Evolutionary conservation across 164 flowering plant genomes (phyloP).

Genomic region (Vitis rotundifolia): DNA sequence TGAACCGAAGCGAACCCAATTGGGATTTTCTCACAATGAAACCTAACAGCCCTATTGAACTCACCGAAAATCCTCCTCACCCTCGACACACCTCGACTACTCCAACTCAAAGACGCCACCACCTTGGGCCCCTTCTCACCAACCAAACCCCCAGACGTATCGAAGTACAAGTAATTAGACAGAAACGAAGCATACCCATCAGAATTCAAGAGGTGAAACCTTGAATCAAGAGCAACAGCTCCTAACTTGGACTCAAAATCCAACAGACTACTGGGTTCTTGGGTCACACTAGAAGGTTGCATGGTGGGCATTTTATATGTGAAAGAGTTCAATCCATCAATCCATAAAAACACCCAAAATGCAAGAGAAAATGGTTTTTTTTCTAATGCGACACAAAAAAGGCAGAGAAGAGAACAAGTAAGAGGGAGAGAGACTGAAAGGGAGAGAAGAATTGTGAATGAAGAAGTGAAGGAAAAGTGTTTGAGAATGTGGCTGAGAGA

Average conservation of each 20-base stretch:
- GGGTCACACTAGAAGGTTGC: constrained; percentile 51
- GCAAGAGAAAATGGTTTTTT: too few relatives aligned
- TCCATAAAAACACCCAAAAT: too few relatives aligned
- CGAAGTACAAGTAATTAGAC: constrained; percentile 35
- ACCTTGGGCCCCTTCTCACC: constrained; percentile 34
- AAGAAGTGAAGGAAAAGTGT: too few relatives aligned
- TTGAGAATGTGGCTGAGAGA: too few relatives aligned
- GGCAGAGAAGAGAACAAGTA: too few relatives aligned
- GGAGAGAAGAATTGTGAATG: too few relatives aligned
- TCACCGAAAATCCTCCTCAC: constrained; percentile 23
- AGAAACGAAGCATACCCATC: constrained; percentile 42
- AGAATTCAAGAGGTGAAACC: constrained; percentile 18
- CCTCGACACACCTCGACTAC: constrained; percentile 29
- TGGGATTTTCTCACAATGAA: constrained; percentile 74
- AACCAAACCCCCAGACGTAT: constrained; percentile 21
- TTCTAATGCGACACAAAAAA: too few relatives aligned
- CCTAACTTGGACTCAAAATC: constrained; percentile 48
- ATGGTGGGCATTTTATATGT: constrained; percentile 15
- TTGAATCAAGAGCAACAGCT: constrained; percentile 32
- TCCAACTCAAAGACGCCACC: constrained; percentile 48
- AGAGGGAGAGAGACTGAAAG: too few relatives aligned
- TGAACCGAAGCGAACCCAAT: constrained; percentile 71
- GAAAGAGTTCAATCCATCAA: not conserved
- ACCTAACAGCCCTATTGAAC: constrained; percentile 28
- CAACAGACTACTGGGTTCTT: constrained; percentile 43